Conservation (phyloP, 495 filamentous ascomycete genomes). For the Oidiodendron maius region DNA sequence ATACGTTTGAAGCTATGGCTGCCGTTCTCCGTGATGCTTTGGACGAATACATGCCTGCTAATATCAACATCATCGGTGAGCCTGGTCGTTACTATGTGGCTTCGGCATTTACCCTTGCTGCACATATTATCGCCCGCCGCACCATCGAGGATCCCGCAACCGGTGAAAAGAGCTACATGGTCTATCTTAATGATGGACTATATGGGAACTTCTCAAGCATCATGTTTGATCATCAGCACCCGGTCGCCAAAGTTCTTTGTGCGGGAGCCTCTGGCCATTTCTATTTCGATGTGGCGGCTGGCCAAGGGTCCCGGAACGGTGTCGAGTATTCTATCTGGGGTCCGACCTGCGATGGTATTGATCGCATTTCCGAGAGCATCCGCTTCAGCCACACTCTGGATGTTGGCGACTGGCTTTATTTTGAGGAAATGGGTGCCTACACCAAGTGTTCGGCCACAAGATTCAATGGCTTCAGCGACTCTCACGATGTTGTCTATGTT, state of each 20-base stretch:
- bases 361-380: slow-evolving; percentile 78
- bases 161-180: slow-evolving; percentile 71
- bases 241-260: slow-evolving; percentile 73
- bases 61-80: slow-evolving; percentile 88
- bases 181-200: slow-evolving; percentile 93
- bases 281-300: slow-evolving; percentile 36
- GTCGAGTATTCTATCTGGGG: slow-evolving; percentile 94
- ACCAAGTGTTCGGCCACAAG: slow-evolving; percentile 93
- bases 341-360: slow-evolving; percentile 95
- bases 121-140: slow-evolving; percentile 92
- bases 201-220: slow-evolving; percentile 99
- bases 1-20: slow-evolving; percentile 89
- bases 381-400: slow-evolving; percentile 67
- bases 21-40: slow-evolving; percentile 71
- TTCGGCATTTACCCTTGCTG: slow-evolving; percentile 86
- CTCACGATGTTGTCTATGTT: slow-evolving; percentile 88
- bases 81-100: slow-evolving; percentile 94
- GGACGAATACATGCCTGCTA: slow-evolving; percentile 79
- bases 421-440: slow-evolving; percentile 98
- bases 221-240: slow-evolving; percentile 97
- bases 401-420: slow-evolving; percentile 96
- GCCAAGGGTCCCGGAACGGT: slow-evolving; percentile 28
- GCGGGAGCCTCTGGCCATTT: slow-evolving; percentile 42
- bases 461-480: slow-evolving; percentile 97
- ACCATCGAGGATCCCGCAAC: slow-evolving; percentile 57